Evolutionary conservation across 495 filamentous ascomycete species (phyloP).

Genomic region (Endocarpon pusillum): DNA sequence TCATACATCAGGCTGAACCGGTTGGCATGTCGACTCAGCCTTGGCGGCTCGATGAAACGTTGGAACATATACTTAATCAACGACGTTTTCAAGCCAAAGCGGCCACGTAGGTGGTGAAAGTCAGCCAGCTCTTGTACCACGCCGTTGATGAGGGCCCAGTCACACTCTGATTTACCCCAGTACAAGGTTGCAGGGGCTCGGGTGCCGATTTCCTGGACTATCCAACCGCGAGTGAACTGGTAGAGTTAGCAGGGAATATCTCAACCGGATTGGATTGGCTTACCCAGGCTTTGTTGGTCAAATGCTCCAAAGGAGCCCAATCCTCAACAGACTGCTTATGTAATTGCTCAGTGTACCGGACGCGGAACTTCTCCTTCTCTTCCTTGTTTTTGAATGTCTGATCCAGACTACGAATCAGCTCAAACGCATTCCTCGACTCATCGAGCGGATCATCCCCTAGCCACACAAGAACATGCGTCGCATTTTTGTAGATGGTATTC

Average conservation of each 20-base stretch:
- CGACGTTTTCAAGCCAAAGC: conserved; percentile 8
- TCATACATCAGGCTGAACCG: conserved; percentile 16
- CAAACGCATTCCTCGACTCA: conserved; percentile 3
- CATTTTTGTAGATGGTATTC: conserved; percentile 7
- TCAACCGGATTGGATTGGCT: too few species aligned
- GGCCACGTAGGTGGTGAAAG: too few species aligned
- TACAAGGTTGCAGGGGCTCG: too few species aligned
- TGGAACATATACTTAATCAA: conserved; percentile 11
- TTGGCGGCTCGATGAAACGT: conserved; percentile 12
- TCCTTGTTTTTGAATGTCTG: conserved; percentile 6
- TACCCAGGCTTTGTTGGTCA: conserved; percentile 4
- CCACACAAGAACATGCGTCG: conserved; percentile 1
- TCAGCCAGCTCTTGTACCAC: too few species aligned
- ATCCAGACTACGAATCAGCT: conserved; percentile 2
- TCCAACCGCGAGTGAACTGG: too few species aligned
- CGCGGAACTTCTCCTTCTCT: conserved; percentile 5
- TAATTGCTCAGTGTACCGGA: conserved; percentile 3
- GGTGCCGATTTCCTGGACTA: too few species aligned
- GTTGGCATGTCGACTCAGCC: conserved; percentile 10
- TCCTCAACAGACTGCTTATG: conserved; percentile 2
- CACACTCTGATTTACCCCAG: too few species aligned
- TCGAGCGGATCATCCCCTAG: too few species aligned
- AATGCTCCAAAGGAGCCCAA: conserved; percentile 4
- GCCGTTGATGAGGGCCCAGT: too few species aligned
- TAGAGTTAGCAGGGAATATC: too few species aligned